Evolutionary conservation across 75 land plant genomes (phyloP), one percentile per base, ranked within the genome.

Genomic region (Pseudotsuga menziesii): DNA sequence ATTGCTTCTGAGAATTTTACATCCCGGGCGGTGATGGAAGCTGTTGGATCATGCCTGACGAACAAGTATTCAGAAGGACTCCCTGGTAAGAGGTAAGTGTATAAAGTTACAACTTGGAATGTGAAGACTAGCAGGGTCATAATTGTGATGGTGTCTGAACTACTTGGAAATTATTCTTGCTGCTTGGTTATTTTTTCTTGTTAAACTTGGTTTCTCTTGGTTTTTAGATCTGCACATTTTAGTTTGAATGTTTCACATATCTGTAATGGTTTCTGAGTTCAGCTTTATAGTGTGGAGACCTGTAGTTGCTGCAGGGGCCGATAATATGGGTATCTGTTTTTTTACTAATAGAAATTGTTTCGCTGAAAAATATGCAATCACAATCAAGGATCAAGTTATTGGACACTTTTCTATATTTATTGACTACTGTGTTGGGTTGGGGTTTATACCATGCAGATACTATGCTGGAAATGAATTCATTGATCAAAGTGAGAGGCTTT

Each of bases 1-100:
- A 93, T 93, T 84, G 99, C 99, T 5, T 96, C 97, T 25, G 99
- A 96, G 81, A 96, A 94, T 78, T 96, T 91, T 55, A 96, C 99
- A 13, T 96, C 92, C 4, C 83, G 85, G 41, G 97, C 99, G 19
- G 97, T 96, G 19, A 96, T 96, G 92, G 97, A 96, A 78, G 97
- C 97, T 16, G 90, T 91, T 58, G 99, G 99, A 32, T 90, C 91
- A 23, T 89, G 92, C 72, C 91, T 96, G 32, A 96, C 97, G 56
- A 93, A 96, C 79, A 96, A 96, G 82, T 96, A 96, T 72, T 96
- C 99, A 26, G 99, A 96, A 82, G 99, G 99, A 8, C 76, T 93
- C 54, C 99, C 99, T 72, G 99, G 99, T 12, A 93, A 94, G 79
- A 90, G 97, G 97, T 90, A 60, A 76, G 44, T 48, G 41, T 55